Evolutionary conservation across 495 filamentous ascomycete genomes (phyloP), one percentile per base, ranked within the genome.

Genomic region (Xylaria grammica): DNA sequence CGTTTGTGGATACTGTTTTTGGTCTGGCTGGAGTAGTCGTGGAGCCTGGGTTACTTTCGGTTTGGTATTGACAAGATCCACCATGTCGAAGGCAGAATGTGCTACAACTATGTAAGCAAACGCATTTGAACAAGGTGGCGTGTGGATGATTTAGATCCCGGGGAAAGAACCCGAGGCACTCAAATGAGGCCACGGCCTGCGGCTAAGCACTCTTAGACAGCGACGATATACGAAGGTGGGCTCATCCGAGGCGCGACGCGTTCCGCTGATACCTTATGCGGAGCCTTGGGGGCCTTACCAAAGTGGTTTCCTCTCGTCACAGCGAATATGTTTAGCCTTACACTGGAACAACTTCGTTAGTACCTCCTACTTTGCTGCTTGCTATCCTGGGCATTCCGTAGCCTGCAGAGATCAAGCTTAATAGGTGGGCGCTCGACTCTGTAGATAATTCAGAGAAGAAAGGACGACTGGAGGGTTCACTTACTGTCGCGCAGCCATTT

Each of bases 1-100:
- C 53, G 34, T n/a, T 57, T 52, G 60, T 42, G 30, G 69, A 63
- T 60, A 27, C 65, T 44, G 54, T 50, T 27, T 65, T 49, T 56
- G 36, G 48, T 50, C 59, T 60, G 65, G 62, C 46, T 55, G 62
- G 58, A 48, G 68, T 55, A 54, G 62, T 46, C 48, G 51, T 49
- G 20, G 59, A 66, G 51, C 53, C 64, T 60, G 56, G 40, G 26
- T 71, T 65, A 55, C 68, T 63, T 60, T 75, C 71, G 15, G 48
- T 27, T 51, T 64, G 66, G 26, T 74, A 75, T 45, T 63, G 71
- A 65, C 71, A 75, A 26, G 68, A 68, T 65, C 66, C 69, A 62
- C 73, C 73, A 65, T 70, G 67, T 44, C 71, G 71, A 62, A 74
- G 71, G 53, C 71, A 75, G 46, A 74, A 74, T 52, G 73, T 75